Base-by-base conservation (phyloP, 1,139 yeast genomes). In the Diutina sp. region DNA sequence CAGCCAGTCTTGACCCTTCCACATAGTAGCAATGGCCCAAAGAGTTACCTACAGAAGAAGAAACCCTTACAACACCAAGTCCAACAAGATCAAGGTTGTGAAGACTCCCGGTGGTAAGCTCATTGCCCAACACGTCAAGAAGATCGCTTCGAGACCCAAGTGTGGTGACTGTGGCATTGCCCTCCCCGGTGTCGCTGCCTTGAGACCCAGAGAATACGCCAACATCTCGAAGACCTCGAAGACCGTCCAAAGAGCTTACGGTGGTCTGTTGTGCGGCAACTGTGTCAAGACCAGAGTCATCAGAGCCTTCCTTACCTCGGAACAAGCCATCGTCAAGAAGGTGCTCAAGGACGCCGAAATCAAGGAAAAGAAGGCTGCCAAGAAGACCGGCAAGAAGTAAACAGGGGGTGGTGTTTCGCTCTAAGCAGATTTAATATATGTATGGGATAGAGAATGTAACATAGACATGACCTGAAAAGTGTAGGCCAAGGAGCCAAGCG, bases 91-190 rank as follows among this genome's bases (percentile, higher is more conserved):
- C 84, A 90, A 89, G 93, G 95, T 91, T 79, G 95, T 91, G 72
- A 93, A 90, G 88, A 93, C 99, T 80, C 98, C 99, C 78, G 99
- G 99, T 84, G 97, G 97, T 75, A 87, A 85, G 79, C 85, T 93
- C 77, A 87, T 90, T 74, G 96, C 96, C 77, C 97, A 90, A 79
- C 98, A 93, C 83, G 82, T 89, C 76, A 90, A 90, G 87, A 93
- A 93, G 86, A 74, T 75, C 70, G 97, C 95, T 72, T 78, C 96
- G 73, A 86, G 95, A 80, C 95, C 95, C 78, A 91, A 90, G 82
- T 93, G 99, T 83, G 98, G 97, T 84, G 98, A 90, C 85, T 88
- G 96, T 79, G 97, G 97, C 78, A 72, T 73, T 66, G 85, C 90
- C 71, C 85, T 93, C 70, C 85, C 91, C 67, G 99, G 99, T 84